Evolutionary conservation across 108 stramenopile species (phyloP), one percentile per base, ranked within the genome.

Genomic region (Asterionellopsis glacialis): DNA sequence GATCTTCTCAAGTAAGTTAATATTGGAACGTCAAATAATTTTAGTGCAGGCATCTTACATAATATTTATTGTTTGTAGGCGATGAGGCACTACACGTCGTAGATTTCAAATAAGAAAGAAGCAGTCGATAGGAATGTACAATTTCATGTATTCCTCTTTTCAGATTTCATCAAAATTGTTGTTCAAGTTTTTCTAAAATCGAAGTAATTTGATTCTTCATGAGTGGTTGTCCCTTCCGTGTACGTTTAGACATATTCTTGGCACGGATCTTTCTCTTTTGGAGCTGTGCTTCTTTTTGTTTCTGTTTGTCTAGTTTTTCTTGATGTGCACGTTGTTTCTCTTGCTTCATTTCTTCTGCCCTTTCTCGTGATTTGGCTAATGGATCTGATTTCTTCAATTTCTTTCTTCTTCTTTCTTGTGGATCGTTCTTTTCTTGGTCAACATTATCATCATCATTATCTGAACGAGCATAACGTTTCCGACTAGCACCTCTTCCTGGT

Each of bases 191-290:
- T 27, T 59, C 76, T 41, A 81, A 43, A 71, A 81, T 73, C 59
- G 70, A 61, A 26, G 57, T 55, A 51, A 78, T 78, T 11, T 76
- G 62, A 53, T 82, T 74, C 39, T 69, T 74, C 67, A 82, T 82
- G 45, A 82, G 23, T 14, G 80, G 80, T 49, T 81, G 80, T 15
- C 80, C 80, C 26, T 64, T 62, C 53, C 47, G 61, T 13, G 80
- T 77, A 57, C 80, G 26, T 43, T 77, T 44, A 66, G 56, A 55
- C 65, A 77, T 55, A n/a, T 67, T 75, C 41, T 58, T 73, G 24
- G 75, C 63, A 11, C 57, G 49, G 33, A 48, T 41, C 61, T 74
- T 76, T 45, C 63, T 66, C 57, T 67, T 52, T 50, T 64, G 19
- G 26, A 51, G 44, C 26, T 59, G 40, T 51, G 55, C 56, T 27